Conservation (phyloP, 768 basidiomycete genomes). For the Baorangia bicolor region DNA sequence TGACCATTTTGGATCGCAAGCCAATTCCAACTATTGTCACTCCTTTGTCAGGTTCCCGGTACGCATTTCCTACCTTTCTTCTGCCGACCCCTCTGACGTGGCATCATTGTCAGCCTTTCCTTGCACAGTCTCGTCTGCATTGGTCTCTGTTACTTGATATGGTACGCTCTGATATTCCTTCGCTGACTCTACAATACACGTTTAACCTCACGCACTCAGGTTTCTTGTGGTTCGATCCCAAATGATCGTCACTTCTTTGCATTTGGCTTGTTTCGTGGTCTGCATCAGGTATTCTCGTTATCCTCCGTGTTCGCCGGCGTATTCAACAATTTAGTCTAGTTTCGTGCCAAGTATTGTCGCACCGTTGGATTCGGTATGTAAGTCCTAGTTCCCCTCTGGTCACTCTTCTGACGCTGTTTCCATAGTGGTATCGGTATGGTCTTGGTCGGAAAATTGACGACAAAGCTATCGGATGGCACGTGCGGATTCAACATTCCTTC, state of each 20-base stretch:
- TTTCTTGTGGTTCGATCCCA: constrained; percentile 1
- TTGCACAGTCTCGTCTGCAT: neutral
- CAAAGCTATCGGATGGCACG: neutral
- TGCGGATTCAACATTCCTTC: constrained; percentile 13
- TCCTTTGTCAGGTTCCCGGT: constrained; percentile 8
- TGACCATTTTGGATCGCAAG: neutral
- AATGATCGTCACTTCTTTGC: neutral
- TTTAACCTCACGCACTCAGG: neutral
- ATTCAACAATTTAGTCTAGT: neutral
- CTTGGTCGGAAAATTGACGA: constrained; percentile 11
- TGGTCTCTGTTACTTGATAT: neutral
- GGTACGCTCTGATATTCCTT: neutral
- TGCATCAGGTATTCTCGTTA: constrained; percentile 9
- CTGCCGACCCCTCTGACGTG: neutral
- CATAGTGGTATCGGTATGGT: constrained; percentile 6
- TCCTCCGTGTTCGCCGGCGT: no score
- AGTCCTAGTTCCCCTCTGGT: neutral
- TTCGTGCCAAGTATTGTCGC: neutral
- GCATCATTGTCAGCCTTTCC: neutral
- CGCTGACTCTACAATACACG: no score
- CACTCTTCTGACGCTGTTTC: neutral
- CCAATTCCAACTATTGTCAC: constrained; percentile 13
- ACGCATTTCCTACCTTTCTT: neutral
- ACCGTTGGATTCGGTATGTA: neutral
- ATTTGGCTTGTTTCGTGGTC: neutral